Percentiles rank a stretch among this genome's conserved stretches.
These are phyloP conservation scores for Conoideocrella luteorostrata DNA, from an alignment of 2,329 filamentous ascomycete genomes.

Conservation along the genomic window DNA sequence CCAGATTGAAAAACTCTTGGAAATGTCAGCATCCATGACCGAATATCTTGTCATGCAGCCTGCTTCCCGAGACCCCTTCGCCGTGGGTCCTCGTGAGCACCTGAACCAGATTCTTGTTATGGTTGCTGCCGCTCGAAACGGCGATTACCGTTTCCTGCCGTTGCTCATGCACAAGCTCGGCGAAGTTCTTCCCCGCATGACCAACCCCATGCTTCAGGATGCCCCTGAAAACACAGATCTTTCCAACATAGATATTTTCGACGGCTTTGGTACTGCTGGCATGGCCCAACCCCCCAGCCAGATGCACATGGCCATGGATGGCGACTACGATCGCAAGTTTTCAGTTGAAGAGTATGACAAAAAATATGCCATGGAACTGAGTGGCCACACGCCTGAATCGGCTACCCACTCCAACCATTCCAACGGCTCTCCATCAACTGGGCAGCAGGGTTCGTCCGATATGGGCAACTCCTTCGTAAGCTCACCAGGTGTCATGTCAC, in stretches of 20 bases:
- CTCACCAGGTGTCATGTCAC: constrained; percentile 49
- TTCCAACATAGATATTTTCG: constrained; percentile 55
- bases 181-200: constrained; percentile 59
- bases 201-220: constrained; percentile 54
- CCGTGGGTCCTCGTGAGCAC: constrained; percentile 63
- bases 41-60: constrained; percentile 66
- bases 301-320: constrained; percentile 38
- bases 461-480: constrained; percentile 46
- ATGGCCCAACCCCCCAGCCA: constrained; percentile 47
- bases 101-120: constrained; percentile 63
- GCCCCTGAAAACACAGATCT: constrained; percentile 49
- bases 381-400: constrained; percentile 27
- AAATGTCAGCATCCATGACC: constrained; percentile 65
- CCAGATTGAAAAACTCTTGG: constrained; percentile 73
- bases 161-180: constrained; percentile 70
- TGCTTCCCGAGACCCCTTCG: constrained; percentile 54
- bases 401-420: constrained; percentile 23
- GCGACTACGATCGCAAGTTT: constrained; percentile 42
- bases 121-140: constrained; percentile 64
- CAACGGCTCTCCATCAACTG: constrained; percentile 21
- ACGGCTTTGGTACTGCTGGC: constrained; percentile 57
- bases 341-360: constrained; percentile 36
- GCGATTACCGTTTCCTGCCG: constrained; percentile 70
- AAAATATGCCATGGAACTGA: constrained; percentile 31
- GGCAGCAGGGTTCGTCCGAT: constrained; percentile 21